phyloP scores from a whole-genome alignment of 2,329 filamentous ascomycete genomes.

The Aspergillus ruber region DNA sequence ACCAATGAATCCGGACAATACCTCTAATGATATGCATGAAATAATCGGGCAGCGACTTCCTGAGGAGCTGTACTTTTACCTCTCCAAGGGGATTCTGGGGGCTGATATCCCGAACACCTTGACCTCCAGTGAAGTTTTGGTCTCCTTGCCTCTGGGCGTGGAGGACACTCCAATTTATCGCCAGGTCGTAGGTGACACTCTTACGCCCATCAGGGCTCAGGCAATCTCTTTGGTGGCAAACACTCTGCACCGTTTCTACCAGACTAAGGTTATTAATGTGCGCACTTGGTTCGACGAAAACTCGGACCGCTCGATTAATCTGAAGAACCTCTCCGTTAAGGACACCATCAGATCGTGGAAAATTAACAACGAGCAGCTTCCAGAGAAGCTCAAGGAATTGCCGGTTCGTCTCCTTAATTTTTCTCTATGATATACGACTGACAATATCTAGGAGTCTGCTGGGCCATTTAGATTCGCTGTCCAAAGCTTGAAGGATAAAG shows the following conservation, averaged over 20 bases:
- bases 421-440: neutral
- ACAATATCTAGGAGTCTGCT: constrained; percentile 15
- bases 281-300: constrained; percentile 78
- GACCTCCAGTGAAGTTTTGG: constrained; percentile 68
- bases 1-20: constrained; percentile 64
- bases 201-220: constrained; percentile 68
- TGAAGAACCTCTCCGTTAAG: constrained; percentile 51
- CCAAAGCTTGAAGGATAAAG: constrained; percentile 59
- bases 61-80: constrained; percentile 83
- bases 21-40: constrained; percentile 78
- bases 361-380: constrained; percentile 52
- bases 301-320: constrained; percentile 59
- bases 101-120: constrained; percentile 75
- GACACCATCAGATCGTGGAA: constrained; percentile 62
- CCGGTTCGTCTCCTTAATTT: constrained; percentile 14
- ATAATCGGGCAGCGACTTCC: constrained; percentile 87
- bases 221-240: constrained; percentile 72
- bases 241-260: constrained; percentile 74
- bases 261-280: constrained; percentile 69
- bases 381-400: constrained; percentile 36
- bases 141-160: constrained; percentile 80
- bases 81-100: constrained; percentile 75
- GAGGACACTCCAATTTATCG: constrained; percentile 74
- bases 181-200: constrained; percentile 65
- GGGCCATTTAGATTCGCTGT: constrained; percentile 43